A percentile compares a stretch with the other conserved stretches of the same genome.
These are phyloP conservation scores for Penicillium bovifimosum DNA, from an alignment of 495 filamentous ascomycete genomes.

Conservation along the genomic window DNA sequence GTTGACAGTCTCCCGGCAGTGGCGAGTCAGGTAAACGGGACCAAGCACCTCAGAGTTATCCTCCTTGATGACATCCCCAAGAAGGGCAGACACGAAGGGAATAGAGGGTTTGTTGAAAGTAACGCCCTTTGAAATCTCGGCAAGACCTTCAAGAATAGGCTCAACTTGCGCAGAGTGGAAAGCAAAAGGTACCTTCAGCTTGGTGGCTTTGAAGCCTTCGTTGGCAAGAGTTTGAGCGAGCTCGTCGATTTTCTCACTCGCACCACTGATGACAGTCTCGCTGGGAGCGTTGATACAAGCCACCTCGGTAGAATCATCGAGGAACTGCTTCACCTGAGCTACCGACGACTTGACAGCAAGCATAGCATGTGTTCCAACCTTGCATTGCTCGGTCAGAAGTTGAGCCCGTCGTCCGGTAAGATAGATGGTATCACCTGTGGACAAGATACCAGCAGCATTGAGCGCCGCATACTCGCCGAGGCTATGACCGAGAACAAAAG, in stretches of 20 bases:
- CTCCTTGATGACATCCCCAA: slow-evolving; percentile 53
- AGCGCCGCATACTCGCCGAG: slow-evolving; percentile 85
- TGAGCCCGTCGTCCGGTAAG: slow-evolving; percentile 73
- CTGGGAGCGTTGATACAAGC: slow-evolving; percentile 49
- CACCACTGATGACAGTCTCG: slow-evolving; percentile 49
- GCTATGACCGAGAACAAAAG: slow-evolving; percentile 80
- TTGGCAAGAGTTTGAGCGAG: slow-evolving; percentile 53
- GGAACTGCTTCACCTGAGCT: slow-evolving; percentile 25
- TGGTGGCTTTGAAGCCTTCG: slow-evolving; percentile 59
- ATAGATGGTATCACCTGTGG: slow-evolving; percentile 72
- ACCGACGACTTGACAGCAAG: slow-evolving; percentile 42
- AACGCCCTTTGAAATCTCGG: slow-evolving; percentile 51
- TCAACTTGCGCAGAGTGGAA: slow-evolving; percentile 81
- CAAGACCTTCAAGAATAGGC: slow-evolving; percentile 64
- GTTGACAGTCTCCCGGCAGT: slow-evolving; percentile 69
- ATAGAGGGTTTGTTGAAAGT: slow-evolving; percentile 56
- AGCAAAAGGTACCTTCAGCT: slow-evolving; percentile 68
- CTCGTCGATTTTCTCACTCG: slow-evolving; percentile 42
- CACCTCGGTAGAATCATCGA: slow-evolving; percentile 35
- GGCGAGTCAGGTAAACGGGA: slow-evolving; percentile 55
- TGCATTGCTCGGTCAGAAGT: slow-evolving; percentile 68
- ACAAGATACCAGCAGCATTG: slow-evolving; percentile 72
- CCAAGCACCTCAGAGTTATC: slow-evolving; percentile 47
- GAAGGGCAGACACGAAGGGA: slow-evolving; percentile 67
- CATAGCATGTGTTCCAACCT: slow-evolving; percentile 61